phyloP scores from a whole-genome alignment of 2,329 filamentous ascomycete genomes.

The Diaporthe sp. region DNA sequence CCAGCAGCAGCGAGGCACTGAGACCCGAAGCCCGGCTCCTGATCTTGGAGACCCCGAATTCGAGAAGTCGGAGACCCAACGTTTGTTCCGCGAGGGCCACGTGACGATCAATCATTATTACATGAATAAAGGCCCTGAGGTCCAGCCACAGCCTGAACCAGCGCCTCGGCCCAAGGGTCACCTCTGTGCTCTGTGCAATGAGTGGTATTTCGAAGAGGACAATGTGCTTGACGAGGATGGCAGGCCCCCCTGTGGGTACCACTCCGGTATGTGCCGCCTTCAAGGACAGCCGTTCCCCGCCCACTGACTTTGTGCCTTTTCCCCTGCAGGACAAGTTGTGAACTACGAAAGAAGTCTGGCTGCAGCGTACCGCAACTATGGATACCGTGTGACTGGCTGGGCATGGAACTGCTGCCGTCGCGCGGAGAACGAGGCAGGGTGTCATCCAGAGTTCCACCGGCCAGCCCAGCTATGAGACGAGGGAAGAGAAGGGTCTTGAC shows the following conservation, averaged over 20 bases:
- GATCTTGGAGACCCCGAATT: background rate
- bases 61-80: background rate
- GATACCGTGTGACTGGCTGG: background rate
- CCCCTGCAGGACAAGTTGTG: background rate
- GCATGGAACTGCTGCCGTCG: constrained; percentile 17
- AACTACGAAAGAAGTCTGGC: background rate
- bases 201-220: background rate
- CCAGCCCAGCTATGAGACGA: background rate
- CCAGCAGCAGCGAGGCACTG: background rate
- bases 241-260: background rate
- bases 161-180: too few relatives aligned
- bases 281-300: too few relatives aligned
- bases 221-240: background rate
- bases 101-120: constrained; percentile 9
- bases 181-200: background rate
- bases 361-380: background rate
- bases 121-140: background rate
- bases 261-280: background rate
- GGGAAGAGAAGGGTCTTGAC: too few relatives aligned
- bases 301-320: background rate
- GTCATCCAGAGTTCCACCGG: background rate
- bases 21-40: too few relatives aligned
- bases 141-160: background rate
- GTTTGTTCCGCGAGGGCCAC: background rate
- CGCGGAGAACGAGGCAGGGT: background rate